Conservation (phyloP, 192 early-diverging fungal genomes). For the Coemansia sp. region DNA sequence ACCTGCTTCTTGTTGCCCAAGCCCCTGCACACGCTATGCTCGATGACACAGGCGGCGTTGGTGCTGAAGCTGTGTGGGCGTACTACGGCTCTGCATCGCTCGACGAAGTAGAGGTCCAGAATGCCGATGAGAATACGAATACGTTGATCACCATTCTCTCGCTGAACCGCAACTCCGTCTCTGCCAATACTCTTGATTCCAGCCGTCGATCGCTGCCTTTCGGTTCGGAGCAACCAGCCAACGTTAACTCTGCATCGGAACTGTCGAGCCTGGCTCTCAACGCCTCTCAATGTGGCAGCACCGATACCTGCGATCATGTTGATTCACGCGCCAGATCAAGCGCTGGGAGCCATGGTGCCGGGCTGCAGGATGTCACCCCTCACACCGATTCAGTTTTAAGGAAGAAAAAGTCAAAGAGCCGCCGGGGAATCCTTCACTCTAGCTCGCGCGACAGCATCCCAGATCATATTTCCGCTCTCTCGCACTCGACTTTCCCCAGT, state of each 20-base stretch:
- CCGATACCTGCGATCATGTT: slow-evolving; percentile 6
- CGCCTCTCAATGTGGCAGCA: slow-evolving; percentile 12
- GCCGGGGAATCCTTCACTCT: slow-evolving; percentile 34
- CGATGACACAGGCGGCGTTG: slow-evolving; percentile 21
- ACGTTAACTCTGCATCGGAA: slow-evolving; percentile 13
- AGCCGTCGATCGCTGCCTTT: slow-evolving; percentile 36
- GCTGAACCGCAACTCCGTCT: slow-evolving; percentile 30
- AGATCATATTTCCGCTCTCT: slow-evolving; percentile 50
- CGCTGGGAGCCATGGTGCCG: slow-evolving; percentile 12
- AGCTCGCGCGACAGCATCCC: slow-evolving; percentile 49
- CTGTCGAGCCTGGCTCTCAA: slow-evolving; percentile 3
- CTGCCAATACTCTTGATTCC: slow-evolving; percentile 4
- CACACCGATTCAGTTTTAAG: background rate
- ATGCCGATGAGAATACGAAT: slow-evolving; percentile 44
- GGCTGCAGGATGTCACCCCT: background rate
- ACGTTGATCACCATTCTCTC: slow-evolving; percentile 51
- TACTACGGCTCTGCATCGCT: slow-evolving; percentile 45
- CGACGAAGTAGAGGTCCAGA: slow-evolving; percentile 50
- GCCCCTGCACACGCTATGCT: slow-evolving; percentile 31
- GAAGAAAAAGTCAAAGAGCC: slow-evolving; percentile 28
- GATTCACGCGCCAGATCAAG: slow-evolving; percentile 14
- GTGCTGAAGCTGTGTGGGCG: slow-evolving; percentile 29
- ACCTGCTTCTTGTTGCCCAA: slow-evolving; percentile 48
- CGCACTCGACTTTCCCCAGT: slow-evolving; percentile 51
- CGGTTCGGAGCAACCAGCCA: slow-evolving; percentile 3